phyloP scores from a whole-genome alignment of 768 basidiomycete species.

The Pulveroboletus sp. region DNA sequence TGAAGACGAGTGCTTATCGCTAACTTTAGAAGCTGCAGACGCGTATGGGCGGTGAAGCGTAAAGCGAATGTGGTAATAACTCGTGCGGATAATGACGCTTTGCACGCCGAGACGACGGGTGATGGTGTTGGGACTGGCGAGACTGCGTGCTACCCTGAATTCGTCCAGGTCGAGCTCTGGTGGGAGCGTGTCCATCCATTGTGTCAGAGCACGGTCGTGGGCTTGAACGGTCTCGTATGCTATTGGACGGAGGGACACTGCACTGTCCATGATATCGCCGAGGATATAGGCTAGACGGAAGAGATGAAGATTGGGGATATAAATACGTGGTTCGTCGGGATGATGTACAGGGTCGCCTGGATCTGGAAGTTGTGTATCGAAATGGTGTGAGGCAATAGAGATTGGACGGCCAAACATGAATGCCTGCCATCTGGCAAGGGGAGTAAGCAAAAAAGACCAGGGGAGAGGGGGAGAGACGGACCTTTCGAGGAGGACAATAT shows the following conservation, averaged over 20 bases:
- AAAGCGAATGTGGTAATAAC: slow-evolving; percentile 81
- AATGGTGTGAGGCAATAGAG: slow-evolving; percentile 75
- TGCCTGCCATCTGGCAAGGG: slow-evolving; percentile 68
- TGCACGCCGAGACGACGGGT: slow-evolving; percentile 72
- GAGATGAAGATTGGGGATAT: slow-evolving; percentile 71
- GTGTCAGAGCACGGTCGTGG: slow-evolving; percentile 66
- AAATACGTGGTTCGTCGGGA: slow-evolving; percentile 62
- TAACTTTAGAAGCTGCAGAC: slow-evolving; percentile 21
- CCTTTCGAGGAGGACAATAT: slow-evolving; percentile 79
- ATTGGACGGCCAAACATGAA: slow-evolving; percentile 84
- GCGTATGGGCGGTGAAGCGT: slow-evolving; percentile 81
- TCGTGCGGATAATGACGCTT: slow-evolving; percentile 74
- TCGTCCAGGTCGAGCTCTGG: slow-evolving; percentile 75
- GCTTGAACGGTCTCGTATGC: slow-evolving; percentile 70
- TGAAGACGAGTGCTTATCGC: slow-evolving; percentile 30
- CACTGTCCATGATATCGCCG: slow-evolving; percentile 84
- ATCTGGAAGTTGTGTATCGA: slow-evolving; percentile 76
- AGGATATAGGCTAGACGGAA: slow-evolving; percentile 76
- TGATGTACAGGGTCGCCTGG: slow-evolving; percentile 44
- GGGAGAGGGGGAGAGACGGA: slow-evolving; percentile 29
- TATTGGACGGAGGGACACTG: slow-evolving; percentile 77
- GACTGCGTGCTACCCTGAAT: slow-evolving; percentile 66
- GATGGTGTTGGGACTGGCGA: slow-evolving; percentile 60
- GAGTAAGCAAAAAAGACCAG: slow-evolving; percentile 5
- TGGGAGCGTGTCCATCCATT: slow-evolving; percentile 80